Evolutionary conservation across 2,329 filamentous ascomycete genomes (phyloP).

Genomic region (Purpureocillium lavendulum): DNA sequence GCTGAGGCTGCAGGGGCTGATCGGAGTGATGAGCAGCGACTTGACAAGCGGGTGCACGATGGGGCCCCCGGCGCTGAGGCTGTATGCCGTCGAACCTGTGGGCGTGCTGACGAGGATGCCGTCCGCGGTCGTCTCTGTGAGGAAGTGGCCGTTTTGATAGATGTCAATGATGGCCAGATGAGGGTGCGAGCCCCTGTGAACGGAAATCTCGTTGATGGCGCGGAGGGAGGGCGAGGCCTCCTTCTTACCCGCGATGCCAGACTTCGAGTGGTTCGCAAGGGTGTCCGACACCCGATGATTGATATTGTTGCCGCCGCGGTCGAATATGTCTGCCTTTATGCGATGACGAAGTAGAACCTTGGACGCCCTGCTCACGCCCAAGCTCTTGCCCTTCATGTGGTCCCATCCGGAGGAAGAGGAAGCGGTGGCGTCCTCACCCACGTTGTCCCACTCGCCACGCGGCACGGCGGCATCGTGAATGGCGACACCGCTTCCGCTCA

Average conservation of each 20-base stretch:
- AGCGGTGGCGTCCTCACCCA: constrained; percentile 8
- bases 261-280: constrained; percentile 35
- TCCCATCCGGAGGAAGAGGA: constrained; percentile 50
- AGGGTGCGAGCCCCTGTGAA: constrained; percentile 83
- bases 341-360: constrained; percentile 81
- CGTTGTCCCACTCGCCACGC: constrained; percentile 17
- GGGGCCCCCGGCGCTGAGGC: constrained; percentile 81
- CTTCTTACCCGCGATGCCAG: constrained; percentile 26
- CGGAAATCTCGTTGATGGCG: constrained; percentile 91
- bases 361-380: constrained; percentile 65
- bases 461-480: constrained; percentile 33
- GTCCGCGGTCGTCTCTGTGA: constrained; percentile 91
- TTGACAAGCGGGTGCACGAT: constrained; percentile 93
- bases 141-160: constrained; percentile 76
- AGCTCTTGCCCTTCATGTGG: constrained; percentile 67
- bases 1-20: constrained; percentile 84
- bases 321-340: constrained; percentile 78
- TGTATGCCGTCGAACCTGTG: constrained; percentile 93
- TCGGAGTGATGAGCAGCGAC: constrained; percentile 82
- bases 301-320: constrained; percentile 55
- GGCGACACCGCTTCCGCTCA: constrained; percentile 54
- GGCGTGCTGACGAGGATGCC: constrained; percentile 92
- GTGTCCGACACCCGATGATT: constrained; percentile 38
- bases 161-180: constrained; percentile 91
- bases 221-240: constrained; percentile 38